Conservation (phyloP, 495 filamentous ascomycete genomes). For the Terfezia boudieri region DNA sequence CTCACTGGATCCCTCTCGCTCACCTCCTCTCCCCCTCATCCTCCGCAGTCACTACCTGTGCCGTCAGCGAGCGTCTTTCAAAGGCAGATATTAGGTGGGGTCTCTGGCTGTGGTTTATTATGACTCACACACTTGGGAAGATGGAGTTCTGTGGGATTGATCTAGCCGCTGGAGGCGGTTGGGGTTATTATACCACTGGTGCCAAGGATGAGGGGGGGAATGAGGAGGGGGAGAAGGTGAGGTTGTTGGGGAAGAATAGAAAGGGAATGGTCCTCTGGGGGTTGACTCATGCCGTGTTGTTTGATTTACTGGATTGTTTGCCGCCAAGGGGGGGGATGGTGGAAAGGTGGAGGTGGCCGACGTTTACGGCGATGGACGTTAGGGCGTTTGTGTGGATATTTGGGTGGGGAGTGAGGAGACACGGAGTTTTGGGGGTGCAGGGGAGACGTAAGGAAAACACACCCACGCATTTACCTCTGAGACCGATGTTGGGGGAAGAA, state of each 20-base stretch:
- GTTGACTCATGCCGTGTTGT: constrained; percentile 45
- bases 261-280: constrained; percentile 44
- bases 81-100: constrained; percentile 24
- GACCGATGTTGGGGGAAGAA: too few relatives aligned
- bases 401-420: constrained; percentile 34
- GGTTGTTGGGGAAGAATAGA: constrained; percentile 7
- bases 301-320: constrained; percentile 50
- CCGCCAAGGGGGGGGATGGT: constrained; percentile 36
- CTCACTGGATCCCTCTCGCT: constrained; percentile 54
- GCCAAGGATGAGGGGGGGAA: too few relatives aligned
- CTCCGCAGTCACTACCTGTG: constrained; percentile 41
- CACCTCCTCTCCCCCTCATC: constrained; percentile 38
- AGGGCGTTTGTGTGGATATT: constrained; percentile 35
- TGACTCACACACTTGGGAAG: constrained; percentile 35
- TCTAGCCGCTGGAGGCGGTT: constrained; percentile 20
- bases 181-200: neutral
- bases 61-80: constrained; percentile 40
- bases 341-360: constrained; percentile 46
- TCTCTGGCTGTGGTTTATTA: constrained; percentile 27
- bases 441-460: too few relatives aligned
- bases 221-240: constrained; percentile 4
- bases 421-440: too few relatives aligned
- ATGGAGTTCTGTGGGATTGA: constrained; percentile 53
- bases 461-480: too few relatives aligned
- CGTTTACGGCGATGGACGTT: constrained; percentile 46